These are phyloP conservation scores for Tolypocladium tundrense DNA, from an alignment of 2,329 filamentous ascomycete species.

Conservation along the genomic window DNA sequence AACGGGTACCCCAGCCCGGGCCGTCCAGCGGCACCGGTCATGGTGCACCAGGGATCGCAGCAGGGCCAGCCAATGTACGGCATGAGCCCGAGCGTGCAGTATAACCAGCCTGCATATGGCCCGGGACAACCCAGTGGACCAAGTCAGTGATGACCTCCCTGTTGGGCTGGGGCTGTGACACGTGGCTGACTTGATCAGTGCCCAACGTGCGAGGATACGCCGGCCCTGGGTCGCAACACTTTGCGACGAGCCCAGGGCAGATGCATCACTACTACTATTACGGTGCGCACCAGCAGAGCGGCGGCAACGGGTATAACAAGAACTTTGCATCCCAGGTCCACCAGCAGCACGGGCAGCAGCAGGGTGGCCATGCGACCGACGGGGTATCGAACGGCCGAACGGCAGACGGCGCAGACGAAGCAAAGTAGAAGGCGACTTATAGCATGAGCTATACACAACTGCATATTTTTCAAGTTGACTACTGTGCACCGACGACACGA, in stretches of 20 bases:
- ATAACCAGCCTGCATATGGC: constrained; percentile 63
- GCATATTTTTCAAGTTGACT: constrained; percentile 9
- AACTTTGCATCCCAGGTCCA: constrained; percentile 35
- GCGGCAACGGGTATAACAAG: constrained; percentile 44
- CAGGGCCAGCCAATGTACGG: constrained; percentile 73
- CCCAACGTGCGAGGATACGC: constrained; percentile 51
- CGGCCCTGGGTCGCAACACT: constrained; percentile 50
- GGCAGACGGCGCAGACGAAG: constrained; percentile 32
- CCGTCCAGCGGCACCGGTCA: constrained; percentile 70
- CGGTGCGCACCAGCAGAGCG: constrained; percentile 43
- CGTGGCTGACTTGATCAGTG: constrained; percentile 38
- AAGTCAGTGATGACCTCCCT: constrained; percentile 46
- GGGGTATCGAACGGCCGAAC: constrained; percentile 20
- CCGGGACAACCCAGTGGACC: constrained; percentile 58
- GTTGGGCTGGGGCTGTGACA: constrained; percentile 6
- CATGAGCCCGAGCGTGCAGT: constrained; percentile 66
- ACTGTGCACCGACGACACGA: constrained; percentile 11
- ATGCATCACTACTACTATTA: constrained; percentile 58
- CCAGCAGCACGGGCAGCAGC: constrained; percentile 29
- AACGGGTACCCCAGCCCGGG: constrained; percentile 86
- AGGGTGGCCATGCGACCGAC: constrained; percentile 22
- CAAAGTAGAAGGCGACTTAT: constrained; percentile 24
- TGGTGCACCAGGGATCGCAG: constrained; percentile 90
- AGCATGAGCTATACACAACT: constrained; percentile 2
- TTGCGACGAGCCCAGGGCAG: constrained; percentile 55